Evolutionary conservation across 2,329 filamentous ascomycete species (phyloP).

Genomic region (Hypoxylon sp.): DNA sequence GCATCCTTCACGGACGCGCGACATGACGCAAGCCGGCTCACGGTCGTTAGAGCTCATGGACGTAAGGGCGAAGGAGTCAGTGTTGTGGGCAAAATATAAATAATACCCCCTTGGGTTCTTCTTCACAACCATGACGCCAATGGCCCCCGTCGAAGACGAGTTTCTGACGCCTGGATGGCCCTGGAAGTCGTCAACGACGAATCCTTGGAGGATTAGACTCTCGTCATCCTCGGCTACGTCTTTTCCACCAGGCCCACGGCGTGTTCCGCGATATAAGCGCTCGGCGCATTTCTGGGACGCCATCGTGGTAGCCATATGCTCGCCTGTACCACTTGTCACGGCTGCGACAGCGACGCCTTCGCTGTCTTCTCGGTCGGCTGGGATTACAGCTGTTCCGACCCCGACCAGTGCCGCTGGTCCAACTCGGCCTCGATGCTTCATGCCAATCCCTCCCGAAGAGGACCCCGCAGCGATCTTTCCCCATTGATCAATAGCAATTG

Average conservation of each 20-base stretch:
- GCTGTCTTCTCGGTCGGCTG: conserved; percentile 73
- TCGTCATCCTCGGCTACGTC: conserved; percentile 78
- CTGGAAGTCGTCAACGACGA: conserved; percentile 92
- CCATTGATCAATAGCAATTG: conserved; percentile 86
- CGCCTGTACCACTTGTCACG: conserved; percentile 93
- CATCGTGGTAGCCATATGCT: conserved; percentile 97
- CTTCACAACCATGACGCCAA: conserved; percentile 91
- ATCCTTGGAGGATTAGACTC: conserved; percentile 73
- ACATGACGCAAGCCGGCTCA: conserved; percentile 86
- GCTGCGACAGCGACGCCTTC: conserved; percentile 76
- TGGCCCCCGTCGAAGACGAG: conserved; percentile 83
- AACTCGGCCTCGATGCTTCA: conserved; percentile 93
- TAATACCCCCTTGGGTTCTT: conserved; percentile 78
- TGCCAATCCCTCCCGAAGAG: conserved; percentile 96
- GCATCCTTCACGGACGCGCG: conserved; percentile 66
- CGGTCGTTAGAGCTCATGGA: conserved; percentile 85
- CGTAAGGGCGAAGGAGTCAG: conserved; percentile 84
- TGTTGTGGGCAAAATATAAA: conserved; percentile 96
- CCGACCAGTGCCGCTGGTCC: conserved; percentile 94
- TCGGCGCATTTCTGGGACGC: conserved; percentile 88
- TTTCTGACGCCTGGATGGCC: conserved; percentile 83
- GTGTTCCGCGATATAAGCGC: conserved; percentile 77
- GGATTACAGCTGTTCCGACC: conserved; percentile 89
- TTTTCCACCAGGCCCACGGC: conserved; percentile 65
- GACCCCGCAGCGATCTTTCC: conserved; percentile 94